Evolutionary conservation across 371 early-diverging fungal genomes (phyloP), one percentile per base, ranked within the genome.

Genomic region (Mucor irregularis): DNA sequence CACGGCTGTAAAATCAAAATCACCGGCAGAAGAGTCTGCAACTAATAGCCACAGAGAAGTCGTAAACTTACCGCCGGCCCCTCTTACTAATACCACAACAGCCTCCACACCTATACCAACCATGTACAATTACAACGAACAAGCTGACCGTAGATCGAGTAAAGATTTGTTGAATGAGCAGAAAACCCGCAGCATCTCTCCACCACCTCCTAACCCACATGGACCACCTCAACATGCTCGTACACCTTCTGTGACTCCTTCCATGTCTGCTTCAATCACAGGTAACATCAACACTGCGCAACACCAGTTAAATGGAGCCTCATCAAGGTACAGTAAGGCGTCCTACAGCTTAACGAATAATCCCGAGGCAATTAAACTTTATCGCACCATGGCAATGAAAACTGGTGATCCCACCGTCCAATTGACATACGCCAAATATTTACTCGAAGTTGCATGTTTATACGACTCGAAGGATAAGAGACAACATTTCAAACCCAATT

Each of bases 371-470:
- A 64, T 87, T 43, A 79, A 83, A 56, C 69, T 80, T 40, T 90
- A 90, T 53, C 77, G 90, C n/a, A 81, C 81, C 21, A 84, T 87
- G 53, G 92, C 92, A 0, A 83, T 85, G 55, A 83, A 81, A 39
- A 87, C 84, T 45, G 79, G 81, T 22, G 95, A 95, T 64, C 92
- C 90, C 0, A 76, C 59, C 0, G 83, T 89, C 13, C 94, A 92
- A 71, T 74, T 95, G 4, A 87, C 87, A 29, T 95, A 92, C 74
- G 95, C 92, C 21, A 89, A 89, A 55, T 90, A 88, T 49, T 66
- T 91, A 16, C 67, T 91, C 10, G 85, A 88, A 54, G 77, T 85
- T 37, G 67, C 76, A 3, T 53, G 47, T 3, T 45, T 75, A 0
- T 75, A 71, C 24, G 67, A 68, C 14, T 42, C 42, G 7, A 42